A percentile compares a stretch with the other conserved stretches of the same genome.
Evolutionary conservation across 2,329 filamentous ascomycete genomes (phyloP).

Genomic region (Pseudogymnoascus sp.): DNA sequence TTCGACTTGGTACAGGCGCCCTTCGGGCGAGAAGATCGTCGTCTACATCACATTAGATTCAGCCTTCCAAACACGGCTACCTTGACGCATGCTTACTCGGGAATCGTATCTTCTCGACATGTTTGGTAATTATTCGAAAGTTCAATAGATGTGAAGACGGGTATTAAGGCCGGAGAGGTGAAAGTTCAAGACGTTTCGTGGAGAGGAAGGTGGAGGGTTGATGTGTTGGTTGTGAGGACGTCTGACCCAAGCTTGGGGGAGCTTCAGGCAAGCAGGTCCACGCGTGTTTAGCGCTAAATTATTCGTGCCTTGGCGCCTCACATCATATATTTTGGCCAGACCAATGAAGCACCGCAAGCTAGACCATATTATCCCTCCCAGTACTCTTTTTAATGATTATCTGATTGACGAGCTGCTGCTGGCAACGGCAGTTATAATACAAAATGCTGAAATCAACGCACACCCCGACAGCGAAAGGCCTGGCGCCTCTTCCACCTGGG

Average conservation of each 20-base stretch:
- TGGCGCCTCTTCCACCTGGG: conserved; percentile 61
- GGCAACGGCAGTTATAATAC: not conserved
- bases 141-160: conserved; percentile 5
- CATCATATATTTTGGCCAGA: conserved; percentile 1
- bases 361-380: not conserved
- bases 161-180: conserved; percentile 13
- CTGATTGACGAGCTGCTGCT: not conserved
- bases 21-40: conserved; percentile 99
- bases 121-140: conserved; percentile 26
- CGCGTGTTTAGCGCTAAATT: conserved; percentile 14
- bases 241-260: conserved; percentile 10
- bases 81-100: conserved; percentile 56
- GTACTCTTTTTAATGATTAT: not conserved
- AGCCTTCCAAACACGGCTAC: conserved; percentile 9
- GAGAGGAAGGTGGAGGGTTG: not conserved
- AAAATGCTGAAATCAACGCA: conserved; percentile 74
- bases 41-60: conserved; percentile 52
- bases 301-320: conserved; percentile 11
- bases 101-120: conserved; percentile 99
- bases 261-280: conserved; percentile 16
- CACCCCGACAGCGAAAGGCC: conserved; percentile 41
- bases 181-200: not conserved
- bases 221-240: conserved; percentile 10
- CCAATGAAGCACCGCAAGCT: not conserved
- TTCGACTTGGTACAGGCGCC: conserved; percentile 97